These are phyloP conservation scores for Fusarium sp. DNA, from an alignment of 2,329 filamentous ascomycete genomes.

Conservation along the genomic window DNA sequence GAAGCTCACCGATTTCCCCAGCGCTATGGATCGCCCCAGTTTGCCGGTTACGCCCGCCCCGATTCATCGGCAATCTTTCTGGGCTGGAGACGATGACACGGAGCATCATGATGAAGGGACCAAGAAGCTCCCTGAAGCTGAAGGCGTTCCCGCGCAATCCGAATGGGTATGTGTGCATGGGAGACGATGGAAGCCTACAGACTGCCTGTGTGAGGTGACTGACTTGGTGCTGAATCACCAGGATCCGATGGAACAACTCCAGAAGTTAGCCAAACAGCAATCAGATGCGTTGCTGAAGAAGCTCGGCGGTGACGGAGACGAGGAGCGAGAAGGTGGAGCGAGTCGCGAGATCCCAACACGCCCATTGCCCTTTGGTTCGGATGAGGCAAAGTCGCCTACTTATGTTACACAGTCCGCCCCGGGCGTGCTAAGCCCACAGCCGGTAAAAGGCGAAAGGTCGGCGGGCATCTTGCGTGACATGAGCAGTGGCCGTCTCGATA, in stretches of 20 bases:
- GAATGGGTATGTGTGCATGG: conserved; percentile 90
- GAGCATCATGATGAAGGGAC: conserved; percentile 59
- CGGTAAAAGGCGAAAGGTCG: conserved; percentile 52
- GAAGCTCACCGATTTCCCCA: conserved; percentile 87
- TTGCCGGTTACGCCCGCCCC: conserved; percentile 91
- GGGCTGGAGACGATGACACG: conserved; percentile 59
- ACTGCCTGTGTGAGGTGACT: conserved; percentile 66
- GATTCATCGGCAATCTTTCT: conserved; percentile 73
- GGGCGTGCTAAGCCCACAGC: conserved; percentile 53
- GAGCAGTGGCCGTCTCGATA: conserved; percentile 34
- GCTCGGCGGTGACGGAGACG: conserved; percentile 52
- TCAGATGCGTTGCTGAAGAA: conserved; percentile 67
- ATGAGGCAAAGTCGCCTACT: conserved; percentile 47
- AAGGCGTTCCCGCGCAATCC: conserved; percentile 85
- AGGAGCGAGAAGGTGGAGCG: conserved; percentile 40
- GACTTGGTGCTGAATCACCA: conserved; percentile 61
- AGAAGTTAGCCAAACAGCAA: conserved; percentile 74
- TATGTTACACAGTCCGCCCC: conserved; percentile 42
- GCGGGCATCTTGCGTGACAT: conserved; percentile 49
- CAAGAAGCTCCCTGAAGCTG: conserved; percentile 74
- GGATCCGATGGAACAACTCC: conserved; percentile 76
- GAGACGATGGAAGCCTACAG: conserved; percentile 57
- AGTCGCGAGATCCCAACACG: conserved; percentile 59
- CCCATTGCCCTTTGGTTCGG: conserved; percentile 63
- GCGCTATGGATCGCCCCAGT: conserved; percentile 81